A percentile compares a stretch with the other conserved stretches of the same genome.
These are phyloP conservation scores for Suillus subaureus DNA, from an alignment of 768 basidiomycete species.

Conservation along the genomic window DNA sequence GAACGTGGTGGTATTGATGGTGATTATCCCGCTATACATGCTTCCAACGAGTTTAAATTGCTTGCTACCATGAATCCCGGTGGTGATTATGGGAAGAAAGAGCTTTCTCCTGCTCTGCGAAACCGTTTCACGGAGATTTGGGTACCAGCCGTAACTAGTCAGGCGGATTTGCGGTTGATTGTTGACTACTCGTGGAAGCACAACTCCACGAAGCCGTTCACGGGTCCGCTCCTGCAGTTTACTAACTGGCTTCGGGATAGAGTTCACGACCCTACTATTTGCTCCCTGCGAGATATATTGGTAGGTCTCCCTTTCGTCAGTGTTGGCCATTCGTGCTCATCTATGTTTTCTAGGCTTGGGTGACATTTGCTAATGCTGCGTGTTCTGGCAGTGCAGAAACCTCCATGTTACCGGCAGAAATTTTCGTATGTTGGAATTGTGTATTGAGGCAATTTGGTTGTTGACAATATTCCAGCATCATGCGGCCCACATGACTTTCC, in stretches of 20 bases:
- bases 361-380: slow-evolving; percentile 77
- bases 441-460: neutral
- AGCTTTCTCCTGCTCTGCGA: slow-evolving; percentile 92
- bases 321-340: slow-evolving; percentile 1
- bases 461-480: slow-evolving; percentile 64
- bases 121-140: slow-evolving; percentile 99
- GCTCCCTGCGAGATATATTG: slow-evolving; percentile 86
- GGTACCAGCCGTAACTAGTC: slow-evolving; percentile 84
- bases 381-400: slow-evolving; percentile 33
- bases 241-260: slow-evolving; percentile 73
- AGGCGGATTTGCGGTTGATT: slow-evolving; percentile 77
- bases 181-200: slow-evolving; percentile 69
- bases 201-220: slow-evolving; percentile 55
- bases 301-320: slow-evolving; percentile 45
- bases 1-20: slow-evolving; percentile 83
- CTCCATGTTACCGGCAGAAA: slow-evolving; percentile 42
- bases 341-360: slow-evolving; percentile 71
- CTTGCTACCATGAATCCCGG: slow-evolving; percentile 99
- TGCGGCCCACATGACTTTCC: slow-evolving; percentile 88
- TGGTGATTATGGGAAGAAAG: slow-evolving; percentile 99
- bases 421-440: slow-evolving; percentile 62
- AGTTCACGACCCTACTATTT: slow-evolving; percentile 63
- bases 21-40: slow-evolving; percentile 67
- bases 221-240: slow-evolving; percentile 71
- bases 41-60: slow-evolving; percentile 76